Evolutionary conservation across 805 yeast species (phyloP).

Genomic region (Grigorovia transvaalensis): DNA sequence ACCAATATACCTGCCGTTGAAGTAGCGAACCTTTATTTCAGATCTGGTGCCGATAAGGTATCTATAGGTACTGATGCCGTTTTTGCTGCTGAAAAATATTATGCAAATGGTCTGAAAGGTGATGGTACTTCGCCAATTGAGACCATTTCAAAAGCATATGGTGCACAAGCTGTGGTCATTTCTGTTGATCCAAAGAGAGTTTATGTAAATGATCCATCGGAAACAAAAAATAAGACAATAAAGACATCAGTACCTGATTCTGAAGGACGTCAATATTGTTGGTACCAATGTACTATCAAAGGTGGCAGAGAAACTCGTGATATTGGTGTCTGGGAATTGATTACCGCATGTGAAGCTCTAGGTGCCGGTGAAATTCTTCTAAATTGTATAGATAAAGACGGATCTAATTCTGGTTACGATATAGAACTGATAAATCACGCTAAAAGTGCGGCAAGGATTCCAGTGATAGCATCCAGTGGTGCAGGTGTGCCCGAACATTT

Average conservation of each 20-base stretch:
- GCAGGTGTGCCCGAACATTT: constrained; percentile 94
- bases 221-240: constrained; percentile 53
- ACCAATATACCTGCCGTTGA: constrained; percentile 71
- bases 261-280: constrained; percentile 78
- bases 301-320: constrained; percentile 93
- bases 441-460: constrained; percentile 67
- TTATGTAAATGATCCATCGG: constrained; percentile 50
- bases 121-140: constrained; percentile 85
- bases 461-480: constrained; percentile 96
- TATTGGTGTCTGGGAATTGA: constrained; percentile 83
- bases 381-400: constrained; percentile 95
- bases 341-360: constrained; percentile 76
- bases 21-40: constrained; percentile 84
- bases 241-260: constrained; percentile 65
- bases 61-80: constrained; percentile 98
- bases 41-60: constrained; percentile 96
- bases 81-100: constrained; percentile 73
- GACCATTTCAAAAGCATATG: constrained; percentile 83
- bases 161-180: constrained; percentile 94
- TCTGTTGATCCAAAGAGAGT: constrained; percentile 95
- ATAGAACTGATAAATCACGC: constrained; percentile 73
- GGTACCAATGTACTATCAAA: constrained; percentile 91
- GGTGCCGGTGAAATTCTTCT: constrained; percentile 95
- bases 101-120: constrained; percentile 44
- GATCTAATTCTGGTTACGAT: constrained; percentile 90